Evolutionary conservation across 2,329 filamentous ascomycete genomes (phyloP).

Genomic region (Furcasterigmium furcatum): DNA sequence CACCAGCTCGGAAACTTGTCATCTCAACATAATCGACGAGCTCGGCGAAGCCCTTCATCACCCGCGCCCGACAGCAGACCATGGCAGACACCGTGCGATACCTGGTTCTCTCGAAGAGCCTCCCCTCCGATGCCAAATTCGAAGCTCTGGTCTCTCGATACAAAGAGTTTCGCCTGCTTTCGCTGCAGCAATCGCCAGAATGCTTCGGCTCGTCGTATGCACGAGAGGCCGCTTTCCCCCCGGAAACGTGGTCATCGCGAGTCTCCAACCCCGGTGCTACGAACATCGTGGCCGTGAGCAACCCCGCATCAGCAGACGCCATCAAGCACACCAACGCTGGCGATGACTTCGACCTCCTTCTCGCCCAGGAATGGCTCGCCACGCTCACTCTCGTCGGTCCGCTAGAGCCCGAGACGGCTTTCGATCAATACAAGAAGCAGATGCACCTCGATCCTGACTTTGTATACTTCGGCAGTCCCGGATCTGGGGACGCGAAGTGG

Average conservation of each 20-base stretch:
- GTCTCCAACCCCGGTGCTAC: constrained; percentile 5
- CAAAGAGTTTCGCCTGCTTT: constrained; percentile 8
- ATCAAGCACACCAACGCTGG: too few relatives aligned
- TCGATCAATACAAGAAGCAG: neutral
- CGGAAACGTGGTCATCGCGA: constrained; percentile 4
- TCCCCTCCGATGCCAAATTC: too few relatives aligned
- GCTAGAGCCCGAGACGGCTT: neutral
- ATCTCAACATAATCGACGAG: too few relatives aligned
- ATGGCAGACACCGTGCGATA: too few relatives aligned
- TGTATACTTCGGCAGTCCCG: neutral
- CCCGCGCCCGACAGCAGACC: too few relatives aligned
- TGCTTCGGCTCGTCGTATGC: constrained; percentile 8
- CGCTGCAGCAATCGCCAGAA: constrained; percentile 6
- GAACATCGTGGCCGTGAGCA: constrained; percentile 4
- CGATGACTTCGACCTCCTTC: neutral
- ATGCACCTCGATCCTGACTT: constrained; percentile 1
- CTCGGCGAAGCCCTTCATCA: too few relatives aligned
- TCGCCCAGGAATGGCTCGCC: constrained; percentile 4
- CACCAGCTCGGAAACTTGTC: too few relatives aligned
- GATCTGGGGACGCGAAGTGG: neutral
- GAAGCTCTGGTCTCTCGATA: neutral
- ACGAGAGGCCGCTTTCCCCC: constrained; percentile 5
- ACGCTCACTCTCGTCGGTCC: constrained; percentile 5
- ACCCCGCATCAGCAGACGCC: neutral
- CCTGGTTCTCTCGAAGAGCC: too few relatives aligned